A percentile compares a stretch with the other conserved stretches of the same genome.
phyloP scores from a whole-genome alignment of 176 grass and related monocot species.

The Sorghum bicolor region DNA sequence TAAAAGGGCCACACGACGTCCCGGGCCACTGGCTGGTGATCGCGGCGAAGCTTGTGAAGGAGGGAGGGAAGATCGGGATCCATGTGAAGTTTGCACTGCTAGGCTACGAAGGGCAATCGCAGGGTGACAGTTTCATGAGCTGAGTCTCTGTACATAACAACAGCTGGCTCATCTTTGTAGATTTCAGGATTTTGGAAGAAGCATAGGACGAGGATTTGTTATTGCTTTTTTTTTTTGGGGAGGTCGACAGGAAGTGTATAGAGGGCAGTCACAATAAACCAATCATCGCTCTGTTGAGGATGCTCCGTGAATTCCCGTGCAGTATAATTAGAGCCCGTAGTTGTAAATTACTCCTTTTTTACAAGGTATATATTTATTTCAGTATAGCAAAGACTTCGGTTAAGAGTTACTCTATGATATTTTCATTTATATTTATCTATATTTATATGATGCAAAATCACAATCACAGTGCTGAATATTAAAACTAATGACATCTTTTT shows the following conservation, averaged over 20 bases:
- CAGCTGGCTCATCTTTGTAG: constrained; percentile 19
- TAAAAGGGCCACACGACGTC: constrained; percentile 73
- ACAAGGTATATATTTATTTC: neutral
- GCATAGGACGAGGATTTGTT: constrained; percentile 21
- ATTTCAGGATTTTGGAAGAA: constrained; percentile 25
- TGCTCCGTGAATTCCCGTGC: neutral
- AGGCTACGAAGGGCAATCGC: constrained; percentile 37
- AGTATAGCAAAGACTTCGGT: neutral
- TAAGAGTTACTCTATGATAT: neutral
- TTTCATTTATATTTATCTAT: neutral
- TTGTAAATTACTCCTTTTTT: neutral
- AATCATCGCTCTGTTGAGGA: neutral
- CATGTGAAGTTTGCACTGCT: constrained; percentile 81
- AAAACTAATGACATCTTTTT: neutral
- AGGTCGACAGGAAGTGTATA: constrained; percentile 14
- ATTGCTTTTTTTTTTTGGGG: constrained; percentile 7
- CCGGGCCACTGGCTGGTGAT: constrained; percentile 91
- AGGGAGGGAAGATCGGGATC: constrained; percentile 69
- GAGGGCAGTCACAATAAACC: neutral
- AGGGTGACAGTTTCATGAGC: constrained; percentile 1
- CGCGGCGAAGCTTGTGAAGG: constrained; percentile 61
- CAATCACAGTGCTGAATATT: neutral
- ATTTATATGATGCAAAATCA: neutral
- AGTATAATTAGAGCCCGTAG: neutral
- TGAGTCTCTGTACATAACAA: constrained; percentile 15